phyloP scores from a whole-genome alignment of 2,329 filamentous ascomycete genomes.

The Phialophora chinensis region DNA sequence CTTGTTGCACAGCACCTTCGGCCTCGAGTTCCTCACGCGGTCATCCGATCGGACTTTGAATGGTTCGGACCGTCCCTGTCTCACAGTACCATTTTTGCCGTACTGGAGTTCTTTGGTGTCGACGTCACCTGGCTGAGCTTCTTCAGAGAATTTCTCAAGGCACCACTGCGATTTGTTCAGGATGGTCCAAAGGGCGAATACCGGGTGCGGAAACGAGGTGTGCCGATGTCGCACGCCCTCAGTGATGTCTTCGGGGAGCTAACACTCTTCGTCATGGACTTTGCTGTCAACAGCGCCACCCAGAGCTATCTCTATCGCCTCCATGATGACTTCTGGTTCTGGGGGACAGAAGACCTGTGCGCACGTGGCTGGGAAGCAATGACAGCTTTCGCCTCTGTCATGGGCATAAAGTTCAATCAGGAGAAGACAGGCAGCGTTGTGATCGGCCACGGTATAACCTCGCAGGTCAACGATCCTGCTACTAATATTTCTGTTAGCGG shows the following conservation, averaged over 20 bases:
- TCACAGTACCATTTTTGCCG: conserved; percentile 63
- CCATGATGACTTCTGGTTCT: conserved; percentile 72
- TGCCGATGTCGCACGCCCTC: conserved; percentile 65
- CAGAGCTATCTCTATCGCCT: conserved; percentile 60
- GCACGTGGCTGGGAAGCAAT: conserved; percentile 66
- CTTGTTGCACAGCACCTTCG: conserved; percentile 49
- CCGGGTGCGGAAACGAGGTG: conserved; percentile 60
- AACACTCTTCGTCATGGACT: conserved; percentile 69
- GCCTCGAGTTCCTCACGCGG: conserved; percentile 41
- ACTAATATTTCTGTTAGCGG: conserved; percentile 10
- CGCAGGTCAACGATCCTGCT: neutral
- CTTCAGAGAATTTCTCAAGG: conserved; percentile 64
- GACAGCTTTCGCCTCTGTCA: conserved; percentile 59
- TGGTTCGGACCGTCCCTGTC: conserved; percentile 65
- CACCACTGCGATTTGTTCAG: conserved; percentile 63
- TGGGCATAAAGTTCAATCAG: conserved; percentile 64
- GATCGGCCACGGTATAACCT: conserved; percentile 20
- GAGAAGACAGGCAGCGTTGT: conserved; percentile 62
- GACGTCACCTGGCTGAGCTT: conserved; percentile 63
- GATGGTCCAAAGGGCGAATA: conserved; percentile 56
- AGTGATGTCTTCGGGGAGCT: conserved; percentile 66
- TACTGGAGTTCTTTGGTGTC: conserved; percentile 66
- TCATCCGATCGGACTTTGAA: conserved; percentile 64
- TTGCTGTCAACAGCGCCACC: conserved; percentile 65
- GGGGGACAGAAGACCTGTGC: conserved; percentile 62